Evolutionary conservation across 2,329 filamentous ascomycete species (phyloP).

Genomic region (Verticillium nonalfalfae): DNA sequence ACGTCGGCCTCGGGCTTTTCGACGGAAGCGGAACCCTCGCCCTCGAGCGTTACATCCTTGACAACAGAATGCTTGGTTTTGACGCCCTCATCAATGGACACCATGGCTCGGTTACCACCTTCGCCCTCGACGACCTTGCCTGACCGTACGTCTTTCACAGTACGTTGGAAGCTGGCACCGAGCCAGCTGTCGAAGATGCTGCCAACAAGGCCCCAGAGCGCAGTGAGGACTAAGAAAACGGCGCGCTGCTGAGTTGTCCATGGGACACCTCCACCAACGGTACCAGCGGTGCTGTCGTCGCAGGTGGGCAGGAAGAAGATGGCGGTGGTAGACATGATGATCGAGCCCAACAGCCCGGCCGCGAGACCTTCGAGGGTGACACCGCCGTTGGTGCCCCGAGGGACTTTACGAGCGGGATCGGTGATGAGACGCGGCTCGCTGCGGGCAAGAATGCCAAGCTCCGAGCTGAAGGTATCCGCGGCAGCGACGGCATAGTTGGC

Average conservation of each 20-base stretch:
- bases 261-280: constrained; percentile 33
- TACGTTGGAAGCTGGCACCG: constrained; percentile 78
- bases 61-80: constrained; percentile 25
- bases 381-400: constrained; percentile 88
- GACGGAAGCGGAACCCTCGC: constrained; percentile 36
- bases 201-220: constrained; percentile 68
- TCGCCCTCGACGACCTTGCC: constrained; percentile 87
- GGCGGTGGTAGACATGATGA: constrained; percentile 61
- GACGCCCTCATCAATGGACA: constrained; percentile 26
- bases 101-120: constrained; percentile 57
- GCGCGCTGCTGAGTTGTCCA: constrained; percentile 43
- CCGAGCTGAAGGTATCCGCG: constrained; percentile 90
- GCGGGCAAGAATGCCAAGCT: constrained; percentile 83
- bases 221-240: constrained; percentile 50
- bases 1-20: constrained; percentile 21
- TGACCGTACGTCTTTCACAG: constrained; percentile 74
- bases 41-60: constrained; percentile 33
- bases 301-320: constrained; percentile 67
- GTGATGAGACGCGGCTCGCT: constrained; percentile 79
- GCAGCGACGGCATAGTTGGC: constrained; percentile 87
- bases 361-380: constrained; percentile 70
- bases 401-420: constrained; percentile 68
- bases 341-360: constrained; percentile 68
- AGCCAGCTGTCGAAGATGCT: constrained; percentile 84
- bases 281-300: constrained; percentile 25